Percentiles rank a stretch among this genome's conserved stretches.
Evolutionary conservation across 2,329 filamentous ascomycete genomes (phyloP).

Genomic region (Calonectria pseudoturangicola): DNA sequence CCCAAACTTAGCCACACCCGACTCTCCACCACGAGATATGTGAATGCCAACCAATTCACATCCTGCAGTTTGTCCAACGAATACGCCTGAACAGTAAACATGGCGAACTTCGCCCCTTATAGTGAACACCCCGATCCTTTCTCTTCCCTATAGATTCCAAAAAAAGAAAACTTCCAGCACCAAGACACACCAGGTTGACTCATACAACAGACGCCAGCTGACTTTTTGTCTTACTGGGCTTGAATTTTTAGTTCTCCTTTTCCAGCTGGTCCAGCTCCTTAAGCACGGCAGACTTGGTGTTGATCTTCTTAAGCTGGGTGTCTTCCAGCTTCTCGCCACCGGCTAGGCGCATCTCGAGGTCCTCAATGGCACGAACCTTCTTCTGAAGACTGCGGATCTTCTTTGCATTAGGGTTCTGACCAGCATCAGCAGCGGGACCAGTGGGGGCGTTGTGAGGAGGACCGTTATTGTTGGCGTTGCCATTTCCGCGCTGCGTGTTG

Average conservation of each 20-base stretch:
- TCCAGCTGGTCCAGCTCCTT: slow-evolving; percentile 84
- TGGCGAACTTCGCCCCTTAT: slow-evolving; percentile 8
- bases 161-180: neutral
- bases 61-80: slow-evolving; percentile 38
- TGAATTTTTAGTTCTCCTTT: slow-evolving; percentile 52
- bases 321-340: slow-evolving; percentile 98
- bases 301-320: slow-evolving; percentile 98
- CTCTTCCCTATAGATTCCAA: slow-evolving; percentile 29
- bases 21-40: slow-evolving; percentile 13
- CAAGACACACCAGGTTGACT: neutral
- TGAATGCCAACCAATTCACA: slow-evolving; percentile 36
- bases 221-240: neutral
- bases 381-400: slow-evolving; percentile 95
- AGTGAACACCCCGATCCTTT: slow-evolving; percentile 29
- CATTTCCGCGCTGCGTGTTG: slow-evolving; percentile 66
- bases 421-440: slow-evolving; percentile 68
- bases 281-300: slow-evolving; percentile 88
- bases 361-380: slow-evolving; percentile 98
- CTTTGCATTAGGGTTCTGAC: slow-evolving; percentile 87
- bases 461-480: slow-evolving; percentile 51
- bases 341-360: slow-evolving; percentile 96
- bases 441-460: slow-evolving; percentile 55
- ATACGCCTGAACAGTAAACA: slow-evolving; percentile 32
- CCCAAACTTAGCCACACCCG: slow-evolving; percentile 14
- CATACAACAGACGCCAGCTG: neutral